Conservation (phyloP, 495 filamentous ascomycete species). For the Talaromyces stipitatus region DNA sequence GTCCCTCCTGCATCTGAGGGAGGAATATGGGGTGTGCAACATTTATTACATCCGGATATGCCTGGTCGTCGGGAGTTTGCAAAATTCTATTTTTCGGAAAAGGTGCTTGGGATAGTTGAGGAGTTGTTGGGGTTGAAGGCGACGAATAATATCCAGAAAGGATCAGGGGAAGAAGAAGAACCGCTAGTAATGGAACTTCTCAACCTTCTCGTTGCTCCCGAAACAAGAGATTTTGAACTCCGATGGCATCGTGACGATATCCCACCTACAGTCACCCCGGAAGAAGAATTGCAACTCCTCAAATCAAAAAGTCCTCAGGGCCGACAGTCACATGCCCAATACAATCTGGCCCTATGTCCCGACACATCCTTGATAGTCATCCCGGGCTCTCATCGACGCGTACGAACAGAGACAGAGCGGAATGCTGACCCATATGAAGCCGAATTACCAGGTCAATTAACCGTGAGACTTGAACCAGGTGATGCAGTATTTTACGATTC, state of each 20-base stretch:
- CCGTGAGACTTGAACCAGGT: slow-evolving; percentile 58
- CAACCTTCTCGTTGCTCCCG: slow-evolving; percentile 67
- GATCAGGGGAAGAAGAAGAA: slow-evolving; percentile 25
- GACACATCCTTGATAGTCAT: slow-evolving; percentile 63
- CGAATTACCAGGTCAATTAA: slow-evolving; percentile 49
- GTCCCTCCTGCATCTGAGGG: slow-evolving; percentile 38
- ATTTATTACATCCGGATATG: slow-evolving; percentile 66
- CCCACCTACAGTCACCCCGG: slow-evolving; percentile 40
- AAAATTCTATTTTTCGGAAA: slow-evolving; percentile 55
- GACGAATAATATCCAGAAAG: slow-evolving; percentile 3
- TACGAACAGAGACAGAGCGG: slow-evolving; percentile 58
- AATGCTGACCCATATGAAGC: slow-evolving; percentile 50
- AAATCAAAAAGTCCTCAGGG: slow-evolving; percentile 33
- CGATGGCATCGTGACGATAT: slow-evolving; percentile 80
- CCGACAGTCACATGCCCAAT: slow-evolving; percentile 61
- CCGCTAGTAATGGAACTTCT: slow-evolving; percentile 69
- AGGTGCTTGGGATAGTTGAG: slow-evolving; percentile 47
- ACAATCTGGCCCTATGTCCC: slow-evolving; percentile 65
- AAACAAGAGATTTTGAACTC: slow-evolving; percentile 53
- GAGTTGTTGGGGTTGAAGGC: slow-evolving; percentile 40
- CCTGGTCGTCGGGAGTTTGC: slow-evolving; percentile 47
- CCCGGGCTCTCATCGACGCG: slow-evolving; percentile 60
- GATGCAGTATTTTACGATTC: slow-evolving; percentile 83
- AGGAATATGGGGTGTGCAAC: slow-evolving; percentile 84
- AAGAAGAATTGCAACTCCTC: slow-evolving; percentile 46